These are phyloP conservation scores for Apiospora hydei DNA, from an alignment of 2,329 filamentous ascomycete genomes.

Conservation along the genomic window DNA sequence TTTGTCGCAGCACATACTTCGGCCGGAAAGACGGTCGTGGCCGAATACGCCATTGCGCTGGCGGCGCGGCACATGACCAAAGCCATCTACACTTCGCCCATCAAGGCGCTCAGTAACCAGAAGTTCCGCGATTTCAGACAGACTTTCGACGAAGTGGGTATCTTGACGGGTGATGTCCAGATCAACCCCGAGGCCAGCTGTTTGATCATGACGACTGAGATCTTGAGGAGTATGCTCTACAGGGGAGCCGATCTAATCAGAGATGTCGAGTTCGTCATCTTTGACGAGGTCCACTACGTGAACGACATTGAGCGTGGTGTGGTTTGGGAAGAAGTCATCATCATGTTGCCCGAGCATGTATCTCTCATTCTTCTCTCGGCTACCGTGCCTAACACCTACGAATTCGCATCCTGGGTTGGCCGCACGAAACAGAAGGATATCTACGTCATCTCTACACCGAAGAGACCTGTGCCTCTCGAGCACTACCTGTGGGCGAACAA, in stretches of 20 bases:
- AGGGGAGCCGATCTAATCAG: constrained; percentile 93
- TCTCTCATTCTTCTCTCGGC: constrained; percentile 94
- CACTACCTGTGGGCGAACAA: constrained; percentile 97
- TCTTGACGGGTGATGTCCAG: constrained; percentile 96
- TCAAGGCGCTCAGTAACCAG: constrained; percentile 97
- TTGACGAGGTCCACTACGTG: constrained; percentile 98
- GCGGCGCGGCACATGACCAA: constrained; percentile 99
- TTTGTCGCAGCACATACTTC: constrained; percentile 98
- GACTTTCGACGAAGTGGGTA: constrained; percentile 93
- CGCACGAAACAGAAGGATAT: constrained; percentile 98
- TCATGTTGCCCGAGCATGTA: constrained; percentile 97
- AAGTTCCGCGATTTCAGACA: constrained; percentile 96
- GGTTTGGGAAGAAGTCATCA: constrained; percentile 99
- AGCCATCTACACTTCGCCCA: constrained; percentile 97
- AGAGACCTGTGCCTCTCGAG: constrained; percentile 91
- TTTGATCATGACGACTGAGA: constrained; percentile 99
- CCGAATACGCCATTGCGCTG: constrained; percentile 95
- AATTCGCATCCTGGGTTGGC: constrained; percentile 98
- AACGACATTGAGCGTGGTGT: constrained; percentile 96
- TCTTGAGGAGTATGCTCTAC: constrained; percentile 97
- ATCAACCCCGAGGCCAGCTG: constrained; percentile 98
- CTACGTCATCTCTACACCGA: constrained; percentile 97
- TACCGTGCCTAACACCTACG: constrained; percentile 95
- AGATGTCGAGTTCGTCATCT: constrained; percentile 98
- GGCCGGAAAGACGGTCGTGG: constrained; percentile 96